Evolutionary conservation across 768 basidiomycete genomes (phyloP), one percentile per base, ranked within the genome.

Genomic region (Lactarius quietus): DNA sequence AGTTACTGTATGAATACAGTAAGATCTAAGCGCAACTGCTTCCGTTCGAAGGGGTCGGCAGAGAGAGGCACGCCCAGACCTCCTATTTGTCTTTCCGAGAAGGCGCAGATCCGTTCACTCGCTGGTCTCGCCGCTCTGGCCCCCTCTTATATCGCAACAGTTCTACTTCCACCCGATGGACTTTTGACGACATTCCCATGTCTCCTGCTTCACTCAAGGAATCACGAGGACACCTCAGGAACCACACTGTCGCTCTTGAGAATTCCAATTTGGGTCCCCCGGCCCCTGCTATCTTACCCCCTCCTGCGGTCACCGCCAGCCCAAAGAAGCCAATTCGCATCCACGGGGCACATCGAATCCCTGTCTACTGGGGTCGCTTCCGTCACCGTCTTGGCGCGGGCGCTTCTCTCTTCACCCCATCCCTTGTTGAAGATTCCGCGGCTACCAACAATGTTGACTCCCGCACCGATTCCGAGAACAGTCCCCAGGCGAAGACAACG

Each of bases 331-430:
- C 75, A 36, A 75, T 78, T 57, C 77, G 79, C 39, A 76, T 83
- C 63, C 61, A 61, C 8, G 60, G 45, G 10, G 52, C 57, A 15
- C 74, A 69, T 52, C 70, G 72, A 26, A 69, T 83, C 65, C 74
- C 72, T 48, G 75, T 77, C 8, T 77, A 80, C 35, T 87, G 83
- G 85, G 78, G 77, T 2, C 78, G 74, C 41, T 79, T 89, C 73
- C 79, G 80, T 73, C 80, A 78, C 67, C 82, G 82, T 38, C 76
- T 88, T 36, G 83, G 85, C 31, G 79, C 83, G 1, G 84, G 82
- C n/a, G 77, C 81, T 1, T 79, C 80, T 18, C 86, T 84, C 14
- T 84, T 84, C 15, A 82, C 77, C 59, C 56, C 72, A n/a, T 62
- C 65, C 33, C 59, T 70, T 38, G 56, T 68, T 29, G 68, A 70